Evolutionary conservation across 192 early-diverging fungal species (phyloP), one percentile per base, ranked within the genome.

Genomic region (Podila minutissima): DNA sequence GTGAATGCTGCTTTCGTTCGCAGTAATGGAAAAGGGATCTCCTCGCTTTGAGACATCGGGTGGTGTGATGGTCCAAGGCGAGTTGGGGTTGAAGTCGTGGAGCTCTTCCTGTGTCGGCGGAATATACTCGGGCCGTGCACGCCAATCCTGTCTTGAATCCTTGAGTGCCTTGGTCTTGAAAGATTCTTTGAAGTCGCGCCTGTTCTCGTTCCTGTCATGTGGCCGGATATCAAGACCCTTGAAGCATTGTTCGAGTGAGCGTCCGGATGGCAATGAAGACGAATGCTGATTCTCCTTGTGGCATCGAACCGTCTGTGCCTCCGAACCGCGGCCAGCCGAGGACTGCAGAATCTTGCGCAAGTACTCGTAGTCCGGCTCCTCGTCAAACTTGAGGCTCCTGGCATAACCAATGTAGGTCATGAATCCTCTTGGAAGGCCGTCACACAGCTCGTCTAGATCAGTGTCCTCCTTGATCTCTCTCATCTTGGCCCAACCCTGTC

Each of bases 401-500:
- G 91, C 84, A 75, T 97, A 95, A 22, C 88, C 84, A 26, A 97
- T 83, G 74, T 89, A 93, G 4, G 65, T 83, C 66, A 88, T 86
- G 82, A 96, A 93, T 29, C 93, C 95, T 41, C 51, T 69, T 8
- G 95, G 95, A 61, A 91, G 83, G 0, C 91, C 93, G 11, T 91
- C 90, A 70, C 93, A 94, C n/a, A 97, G 72, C 41, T 95, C 94
- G 28, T 90, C 84, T 51, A 97, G 83, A n/a, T 84, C 82, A 1
- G 86, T 91, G 5, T 89, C 90, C 64, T 93, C 91, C 66, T 97
- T 97, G 75, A 92, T 93, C 69, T 94, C 92, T 19, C 89, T 87
- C 90, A 97, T 97, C 74, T 93, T 93, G 55, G 94, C 93, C 89
- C 95, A 97, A 22, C 95, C 95, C 75, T 93, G 88, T 60, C 89